Base-by-base conservation (phyloP, 371 early-diverging fungal species). In the Actinomucor elegans region DNA sequence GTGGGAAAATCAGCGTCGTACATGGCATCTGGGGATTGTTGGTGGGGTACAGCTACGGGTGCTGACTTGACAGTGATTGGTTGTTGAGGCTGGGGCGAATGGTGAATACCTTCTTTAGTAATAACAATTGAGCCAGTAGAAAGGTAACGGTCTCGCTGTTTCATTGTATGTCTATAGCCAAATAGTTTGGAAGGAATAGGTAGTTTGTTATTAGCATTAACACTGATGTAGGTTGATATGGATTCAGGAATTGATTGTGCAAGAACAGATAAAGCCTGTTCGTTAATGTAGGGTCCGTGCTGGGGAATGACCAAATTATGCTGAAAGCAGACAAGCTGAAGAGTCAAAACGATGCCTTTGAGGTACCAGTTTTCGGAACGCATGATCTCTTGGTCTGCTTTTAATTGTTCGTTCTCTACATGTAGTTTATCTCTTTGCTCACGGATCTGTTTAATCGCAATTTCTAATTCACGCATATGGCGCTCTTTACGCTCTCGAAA, bases 401-500 rank as follows among this genome's bases (percentile, higher is more conserved):
- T 77, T 28, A 87, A 61, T 37, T 81, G 69, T 26, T 78, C 62
- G 48, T 79, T 79, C 45, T 87, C 87, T 17, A 67, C 40, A 5
- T 57, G 49, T 6, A 71, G 44, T 34, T 68, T 64, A 35, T 84
- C 71, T 43, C 82, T 66, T 38, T 71, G 75, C 31, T 85, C 83
- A 29, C 77, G 67, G 28, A 90, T 69, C 28, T 82, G 81, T 59
- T 81, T 83, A 52, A 88, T 82, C 7, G 78, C 69, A 26, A 70
- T 63, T 63, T 91, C 91, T 5, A 91, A 70, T 26, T 84, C 79
- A 44, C 77, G 64, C 31, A 90, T 69, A 52, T 90, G 87, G 37
- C 80, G 67, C 59, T 90, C 88, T 66, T 89, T 89, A 46, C 92
- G 83, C 60, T 91, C 89, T 41, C 92, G 70, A 60, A 90, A 91